phyloP scores from a whole-genome alignment of 768 basidiomycete genomes.

The Galerina sulciceps region DNA sequence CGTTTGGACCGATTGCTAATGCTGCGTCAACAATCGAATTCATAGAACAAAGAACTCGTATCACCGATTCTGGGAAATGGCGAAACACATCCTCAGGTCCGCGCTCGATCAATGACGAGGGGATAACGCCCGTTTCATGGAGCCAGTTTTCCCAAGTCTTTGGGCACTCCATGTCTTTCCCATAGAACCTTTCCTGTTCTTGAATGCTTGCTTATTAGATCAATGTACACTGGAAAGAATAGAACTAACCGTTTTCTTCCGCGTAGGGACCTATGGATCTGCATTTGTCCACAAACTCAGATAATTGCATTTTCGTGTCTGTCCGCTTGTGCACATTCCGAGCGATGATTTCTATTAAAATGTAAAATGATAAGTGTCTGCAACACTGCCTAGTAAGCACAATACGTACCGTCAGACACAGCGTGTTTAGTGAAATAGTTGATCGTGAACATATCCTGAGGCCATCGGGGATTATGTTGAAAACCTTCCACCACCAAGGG shows the following conservation, averaged over 20 bases:
- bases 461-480: constrained; percentile 62
- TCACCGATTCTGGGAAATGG: constrained; percentile 56
- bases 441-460: constrained; percentile 51
- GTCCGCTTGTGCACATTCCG: constrained; percentile 65
- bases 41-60: constrained; percentile 17
- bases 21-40: constrained; percentile 3
- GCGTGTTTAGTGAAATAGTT: constrained; percentile 53
- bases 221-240: neutral
- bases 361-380: neutral
- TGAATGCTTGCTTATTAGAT: neutral
- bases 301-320: constrained; percentile 55
- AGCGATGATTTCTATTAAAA: constrained; percentile 53
- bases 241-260: constrained; percentile 39
- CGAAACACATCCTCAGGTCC: constrained; percentile 60
- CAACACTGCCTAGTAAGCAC: neutral
- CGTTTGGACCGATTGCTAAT: constrained; percentile 68
- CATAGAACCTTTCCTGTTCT: constrained; percentile 72
- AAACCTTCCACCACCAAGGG: constrained; percentile 71
- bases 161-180: constrained; percentile 80
- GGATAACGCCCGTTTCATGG: constrained; percentile 47
- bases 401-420: constrained; percentile 12
- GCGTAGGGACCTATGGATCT: constrained; percentile 39
- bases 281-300: constrained; percentile 55
- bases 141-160: constrained; percentile 68
- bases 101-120: constrained; percentile 54